Conservation (phyloP, 768 basidiomycete genomes). For the Serendipita sp. region DNA sequence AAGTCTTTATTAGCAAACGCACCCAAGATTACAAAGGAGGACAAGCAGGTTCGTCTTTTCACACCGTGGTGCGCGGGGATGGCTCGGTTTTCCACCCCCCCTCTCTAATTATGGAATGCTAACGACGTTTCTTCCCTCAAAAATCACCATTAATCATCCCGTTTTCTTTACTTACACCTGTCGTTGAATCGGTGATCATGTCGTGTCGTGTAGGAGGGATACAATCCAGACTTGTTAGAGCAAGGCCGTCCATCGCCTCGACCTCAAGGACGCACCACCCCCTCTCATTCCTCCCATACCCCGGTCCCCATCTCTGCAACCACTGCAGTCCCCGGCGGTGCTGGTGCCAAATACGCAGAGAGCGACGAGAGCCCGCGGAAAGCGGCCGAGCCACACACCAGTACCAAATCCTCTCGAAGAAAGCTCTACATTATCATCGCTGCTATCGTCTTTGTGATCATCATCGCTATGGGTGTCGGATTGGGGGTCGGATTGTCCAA, state of each 20-base stretch:
- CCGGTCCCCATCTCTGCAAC: too few relatives aligned
- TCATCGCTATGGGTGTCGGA: neutral
- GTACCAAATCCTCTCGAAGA: neutral
- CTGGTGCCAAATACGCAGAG: neutral
- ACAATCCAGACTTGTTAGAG: neutral
- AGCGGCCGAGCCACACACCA: neutral
- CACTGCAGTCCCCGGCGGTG: neutral
- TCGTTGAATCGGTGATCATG: neutral
- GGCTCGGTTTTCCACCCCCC: too few relatives aligned
- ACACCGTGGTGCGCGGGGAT: too few relatives aligned
- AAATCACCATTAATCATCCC: too few relatives aligned
- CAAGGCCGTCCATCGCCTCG: neutral
- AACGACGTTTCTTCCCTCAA: neutral
- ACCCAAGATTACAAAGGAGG: neutral
- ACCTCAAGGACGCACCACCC: neutral
- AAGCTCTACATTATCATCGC: neutral
- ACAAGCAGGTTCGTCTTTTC: conserved; percentile 4
- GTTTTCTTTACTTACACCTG: neutral
- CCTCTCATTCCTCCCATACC: too few relatives aligned
- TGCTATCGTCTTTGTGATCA: neutral
- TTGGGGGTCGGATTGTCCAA: neutral
- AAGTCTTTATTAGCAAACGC: neutral
- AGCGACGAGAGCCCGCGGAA: neutral
- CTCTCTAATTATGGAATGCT: too few relatives aligned
- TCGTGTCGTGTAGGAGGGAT: neutral